A percentile compares a stretch with the other conserved stretches of the same genome.
Conservation (phyloP, 225 moss, liverwort and hornwort species). For the Ulota crispa region DNA sequence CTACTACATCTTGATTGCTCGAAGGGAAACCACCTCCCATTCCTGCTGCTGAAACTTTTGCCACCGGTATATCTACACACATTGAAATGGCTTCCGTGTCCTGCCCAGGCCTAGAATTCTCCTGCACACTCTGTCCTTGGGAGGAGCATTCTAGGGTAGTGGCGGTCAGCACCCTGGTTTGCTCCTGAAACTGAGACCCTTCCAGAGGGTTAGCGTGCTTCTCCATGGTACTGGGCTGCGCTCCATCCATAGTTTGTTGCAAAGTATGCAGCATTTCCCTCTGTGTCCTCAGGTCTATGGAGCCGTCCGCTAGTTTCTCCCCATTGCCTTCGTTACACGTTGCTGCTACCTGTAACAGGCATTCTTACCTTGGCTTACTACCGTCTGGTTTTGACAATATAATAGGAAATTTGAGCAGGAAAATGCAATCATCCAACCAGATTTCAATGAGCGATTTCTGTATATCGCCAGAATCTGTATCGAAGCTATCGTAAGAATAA, state of each 20-base stretch:
- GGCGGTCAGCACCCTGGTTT: conserved; percentile 24
- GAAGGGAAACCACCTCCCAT: conserved; percentile 19
- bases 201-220: conserved; percentile 28
- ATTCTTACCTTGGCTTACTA: background rate
- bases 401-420: background rate
- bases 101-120: conserved; percentile 20
- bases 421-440: background rate
- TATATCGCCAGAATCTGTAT: background rate
- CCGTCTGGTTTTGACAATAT: background rate
- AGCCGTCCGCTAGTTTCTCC: conserved; percentile 26
- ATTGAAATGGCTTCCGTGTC: conserved; percentile 32
- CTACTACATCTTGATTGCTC: conserved; percentile 8
- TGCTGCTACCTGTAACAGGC: background rate
- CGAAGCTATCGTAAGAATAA: background rate
- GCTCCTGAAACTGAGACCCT: conserved; percentile 39
- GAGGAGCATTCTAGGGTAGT: conserved; percentile 36
- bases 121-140: conserved; percentile 33
- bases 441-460: background rate
- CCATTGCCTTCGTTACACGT: conserved; percentile 16
- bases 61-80: conserved; percentile 34
- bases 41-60: conserved; percentile 23
- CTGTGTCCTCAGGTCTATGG: conserved; percentile 23
- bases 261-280: conserved; percentile 29
- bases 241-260: conserved; percentile 43
- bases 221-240: conserved; percentile 34